Evolutionary conservation across 1,284 basidiomycete genomes (phyloP).

Genomic region (Puccinia novopanici): DNA sequence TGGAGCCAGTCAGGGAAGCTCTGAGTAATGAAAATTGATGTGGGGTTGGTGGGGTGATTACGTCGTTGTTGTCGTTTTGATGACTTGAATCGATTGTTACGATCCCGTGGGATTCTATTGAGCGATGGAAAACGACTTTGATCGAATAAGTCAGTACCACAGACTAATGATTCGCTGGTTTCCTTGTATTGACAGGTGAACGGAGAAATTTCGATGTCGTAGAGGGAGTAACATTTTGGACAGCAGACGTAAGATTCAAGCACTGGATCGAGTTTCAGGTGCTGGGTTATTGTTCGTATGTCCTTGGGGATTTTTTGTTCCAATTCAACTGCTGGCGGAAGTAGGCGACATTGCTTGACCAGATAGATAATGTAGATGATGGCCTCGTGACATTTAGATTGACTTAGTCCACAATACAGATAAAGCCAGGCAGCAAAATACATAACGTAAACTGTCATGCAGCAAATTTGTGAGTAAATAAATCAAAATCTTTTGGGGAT

Average conservation of each 20-base stretch:
- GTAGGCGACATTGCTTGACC: slow-evolving; percentile 22
- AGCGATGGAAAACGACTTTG: neutral
- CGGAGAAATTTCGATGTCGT: slow-evolving; percentile 6
- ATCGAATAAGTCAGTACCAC: slow-evolving; percentile 10
- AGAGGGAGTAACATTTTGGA: slow-evolving; percentile 31
- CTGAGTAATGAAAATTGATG: slow-evolving; percentile 15
- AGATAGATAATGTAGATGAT: slow-evolving; percentile 14
- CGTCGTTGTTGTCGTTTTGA: neutral
- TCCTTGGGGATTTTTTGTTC: slow-evolving; percentile 21
- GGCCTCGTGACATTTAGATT: slow-evolving; percentile 13
- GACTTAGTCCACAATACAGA: slow-evolving; percentile 19
- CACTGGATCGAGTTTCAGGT: slow-evolving; percentile 4
- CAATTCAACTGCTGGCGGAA: neutral
- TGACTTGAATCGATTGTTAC: neutral
- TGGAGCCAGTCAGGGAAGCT: neutral
- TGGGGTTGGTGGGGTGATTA: slow-evolving; percentile 7
- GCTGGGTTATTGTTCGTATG: slow-evolving; percentile 11
- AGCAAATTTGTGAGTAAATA: neutral
- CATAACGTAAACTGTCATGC: slow-evolving; percentile 13
- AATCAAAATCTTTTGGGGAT: neutral
- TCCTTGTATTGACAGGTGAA: neutral
- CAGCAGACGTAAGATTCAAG: slow-evolving; percentile 31
- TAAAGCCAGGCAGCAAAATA: slow-evolving; percentile 38
- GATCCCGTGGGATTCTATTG: neutral
- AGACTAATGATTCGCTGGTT: neutral